phyloP scores from a whole-genome alignment of 2,329 filamentous ascomycete genomes.

The Biscogniauxia mediterranea region DNA sequence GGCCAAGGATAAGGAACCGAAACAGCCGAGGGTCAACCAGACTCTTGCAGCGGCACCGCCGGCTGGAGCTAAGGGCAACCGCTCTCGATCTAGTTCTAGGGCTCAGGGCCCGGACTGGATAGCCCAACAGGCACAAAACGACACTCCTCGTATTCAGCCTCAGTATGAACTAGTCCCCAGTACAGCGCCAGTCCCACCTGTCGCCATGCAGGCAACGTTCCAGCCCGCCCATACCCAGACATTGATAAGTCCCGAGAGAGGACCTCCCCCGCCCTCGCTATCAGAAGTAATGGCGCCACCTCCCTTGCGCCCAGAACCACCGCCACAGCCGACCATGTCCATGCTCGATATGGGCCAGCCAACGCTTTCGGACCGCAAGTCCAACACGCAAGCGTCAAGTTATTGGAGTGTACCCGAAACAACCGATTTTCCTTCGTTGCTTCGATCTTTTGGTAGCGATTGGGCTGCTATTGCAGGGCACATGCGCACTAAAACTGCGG shows the following conservation, averaged over 20 bases:
- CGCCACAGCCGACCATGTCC: conserved; percentile 45
- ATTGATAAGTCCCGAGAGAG: conserved; percentile 28
- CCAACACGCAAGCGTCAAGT: conserved; percentile 64
- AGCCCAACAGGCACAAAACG: conserved; percentile 35
- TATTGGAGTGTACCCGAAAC: conserved; percentile 87
- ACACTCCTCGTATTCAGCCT: conserved; percentile 39
- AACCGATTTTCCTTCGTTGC: conserved; percentile 70
- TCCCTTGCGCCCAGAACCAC: conserved; percentile 54
- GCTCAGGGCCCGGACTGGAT: conserved; percentile 44
- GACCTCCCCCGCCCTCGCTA: conserved; percentile 23
- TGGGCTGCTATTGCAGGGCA: conserved; percentile 72
- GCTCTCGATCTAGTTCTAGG: conserved; percentile 56
- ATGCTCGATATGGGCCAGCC: conserved; percentile 50
- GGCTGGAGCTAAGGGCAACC: conserved; percentile 41
- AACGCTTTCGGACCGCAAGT: conserved; percentile 48
- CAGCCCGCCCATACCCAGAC: conserved; percentile 20
- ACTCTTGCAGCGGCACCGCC: conserved; percentile 47
- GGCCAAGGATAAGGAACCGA: conserved; percentile 38
- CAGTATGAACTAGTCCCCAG: conserved; percentile 45
- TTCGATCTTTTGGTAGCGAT: conserved; percentile 76
- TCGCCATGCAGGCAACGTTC: conserved; percentile 31
- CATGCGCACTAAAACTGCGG: conserved; percentile 80
- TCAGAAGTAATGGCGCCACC: conserved; percentile 57
- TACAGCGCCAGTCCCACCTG: conserved; percentile 44
- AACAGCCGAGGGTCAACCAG: conserved; percentile 41